Evolutionary conservation across 495 filamentous ascomycete genomes (phyloP).

Genomic region (Penicillium arizonense): DNA sequence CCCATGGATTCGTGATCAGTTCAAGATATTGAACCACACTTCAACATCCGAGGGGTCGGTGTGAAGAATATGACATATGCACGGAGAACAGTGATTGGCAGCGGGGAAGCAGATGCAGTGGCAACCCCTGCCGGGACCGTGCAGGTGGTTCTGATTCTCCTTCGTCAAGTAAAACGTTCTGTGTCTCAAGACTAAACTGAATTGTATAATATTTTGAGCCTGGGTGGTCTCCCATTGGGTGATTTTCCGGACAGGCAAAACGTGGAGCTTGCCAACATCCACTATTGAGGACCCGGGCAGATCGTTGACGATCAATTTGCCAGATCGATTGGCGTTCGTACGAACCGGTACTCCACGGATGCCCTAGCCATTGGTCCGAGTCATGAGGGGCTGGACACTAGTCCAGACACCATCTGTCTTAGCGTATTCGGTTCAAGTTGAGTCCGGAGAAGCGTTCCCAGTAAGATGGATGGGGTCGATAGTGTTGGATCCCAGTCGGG

Average conservation of each 20-base stretch:
- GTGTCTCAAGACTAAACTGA: neutral
- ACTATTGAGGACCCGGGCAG: conserved; percentile 32
- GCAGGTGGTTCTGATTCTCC: neutral
- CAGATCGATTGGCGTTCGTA: conserved; percentile 26
- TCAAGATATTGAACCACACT: neutral
- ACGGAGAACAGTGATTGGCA: conserved; percentile 3
- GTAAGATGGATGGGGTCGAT: neutral
- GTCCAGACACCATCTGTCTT: conserved; percentile 15
- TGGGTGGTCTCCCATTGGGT: neutral
- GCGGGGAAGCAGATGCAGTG: neutral
- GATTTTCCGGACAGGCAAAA: conserved; percentile 7
- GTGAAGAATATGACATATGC: conserved; percentile 3
- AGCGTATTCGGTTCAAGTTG: conserved; percentile 12
- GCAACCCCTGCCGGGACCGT: neutral
- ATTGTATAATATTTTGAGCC: neutral
- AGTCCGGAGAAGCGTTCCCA: neutral
- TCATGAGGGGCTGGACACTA: conserved; percentile 16
- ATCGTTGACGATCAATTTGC: conserved; percentile 24
- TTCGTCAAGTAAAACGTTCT: neutral
- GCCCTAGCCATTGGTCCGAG: conserved; percentile 19
- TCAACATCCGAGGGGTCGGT: neutral
- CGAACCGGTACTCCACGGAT: conserved; percentile 26
- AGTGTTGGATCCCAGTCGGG: neutral
- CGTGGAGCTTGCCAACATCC: conserved; percentile 16
- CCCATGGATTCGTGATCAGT: neutral